Base-by-base conservation (phyloP, 495 filamentous ascomycete species). In the Neurospora cerealis region DNA sequence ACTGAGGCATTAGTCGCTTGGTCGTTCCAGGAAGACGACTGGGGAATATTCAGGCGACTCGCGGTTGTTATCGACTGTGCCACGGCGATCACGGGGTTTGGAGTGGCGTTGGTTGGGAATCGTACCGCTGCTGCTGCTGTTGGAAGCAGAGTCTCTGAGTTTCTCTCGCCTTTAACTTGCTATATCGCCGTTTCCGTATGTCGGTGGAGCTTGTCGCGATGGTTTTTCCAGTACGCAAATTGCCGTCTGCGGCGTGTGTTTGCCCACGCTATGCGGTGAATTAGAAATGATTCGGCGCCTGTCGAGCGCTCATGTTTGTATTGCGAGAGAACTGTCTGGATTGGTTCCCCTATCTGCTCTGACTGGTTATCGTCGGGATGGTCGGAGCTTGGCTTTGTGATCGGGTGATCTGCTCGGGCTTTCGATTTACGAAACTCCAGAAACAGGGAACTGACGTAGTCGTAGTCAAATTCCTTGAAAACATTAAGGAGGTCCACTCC, bases 171-270 rank as follows among this genome's bases (percentile, higher is more conserved):
- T 38, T 38, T 6, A 38, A 38, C 37, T 38, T 38, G 37, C 37
- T 38, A 2, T 38, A 69, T 74, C 34, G 13, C 69, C 6, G 34
- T 36, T 37, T 17, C 48, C 71, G 48, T 38, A 66, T 73, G 77
- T 74, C 66, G 77, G 72, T 72, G 41, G 8, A 78, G 71, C 69
- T 79, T 79, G 19, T n/a, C 34, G 48, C 39, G 70, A 54, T 80
- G 78, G 5, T 15, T 60, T 38, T 41, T 41, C 78, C 78, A 80
- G 39, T 79, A 75, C 21, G 70, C 72, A 69, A 80, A 75, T 34
- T 75, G 78, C 46, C 75, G 74, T 60, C 78, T 40, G 32, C 78
- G 66, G 21, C 41, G 69, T 2, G 39, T 73, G 40, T 76, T 78
- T 34, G 78, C 74, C 19, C 39, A 71, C 5, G 78, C 76, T 54